phyloP scores from a whole-genome alignment of 768 basidiomycete species.

The Terana coerulea region DNA sequence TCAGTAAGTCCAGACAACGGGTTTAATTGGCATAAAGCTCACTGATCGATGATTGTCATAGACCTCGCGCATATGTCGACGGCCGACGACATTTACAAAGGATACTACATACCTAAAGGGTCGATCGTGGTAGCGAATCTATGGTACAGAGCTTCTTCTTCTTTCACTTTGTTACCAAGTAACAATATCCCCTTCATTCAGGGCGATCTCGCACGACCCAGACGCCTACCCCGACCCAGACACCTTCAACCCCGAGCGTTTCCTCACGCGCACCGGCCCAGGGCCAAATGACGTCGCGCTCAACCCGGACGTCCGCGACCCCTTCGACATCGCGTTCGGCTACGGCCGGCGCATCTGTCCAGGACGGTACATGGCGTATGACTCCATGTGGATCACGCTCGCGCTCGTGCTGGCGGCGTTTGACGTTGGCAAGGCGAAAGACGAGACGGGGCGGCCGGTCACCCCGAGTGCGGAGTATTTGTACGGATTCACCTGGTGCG shows the following conservation, averaged over 20 bases:
- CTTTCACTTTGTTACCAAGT: background rate
- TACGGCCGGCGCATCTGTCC: conserved; percentile 8
- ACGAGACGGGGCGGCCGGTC: background rate
- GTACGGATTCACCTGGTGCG: background rate
- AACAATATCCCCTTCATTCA: background rate
- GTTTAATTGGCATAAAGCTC: background rate
- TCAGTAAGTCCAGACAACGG: conserved; percentile 3
- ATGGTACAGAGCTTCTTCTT: conserved; percentile 1
- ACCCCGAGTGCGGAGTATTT: background rate
- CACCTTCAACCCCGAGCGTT: conserved; percentile 4
- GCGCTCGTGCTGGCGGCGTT: conserved; percentile 3
- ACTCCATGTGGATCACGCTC: background rate
- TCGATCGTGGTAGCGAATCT: conserved; percentile 1
- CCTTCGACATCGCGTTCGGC: conserved; percentile 8
- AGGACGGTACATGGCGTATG: conserved; percentile 6
- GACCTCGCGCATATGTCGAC: conserved; percentile 18
- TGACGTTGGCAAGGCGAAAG: conserved; percentile 6
- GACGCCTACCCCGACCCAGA: conserved; percentile 3
- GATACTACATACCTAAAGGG: conserved; percentile 18
- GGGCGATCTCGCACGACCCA: conserved; percentile 33
- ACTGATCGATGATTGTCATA: background rate
- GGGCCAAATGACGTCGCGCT: background rate
- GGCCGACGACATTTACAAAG: conserved; percentile 21
- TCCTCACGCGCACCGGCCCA: background rate
- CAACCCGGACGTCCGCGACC: background rate